These are phyloP conservation scores for Penicillium daleae DNA, from an alignment of 495 filamentous ascomycete genomes.

Conservation along the genomic window DNA sequence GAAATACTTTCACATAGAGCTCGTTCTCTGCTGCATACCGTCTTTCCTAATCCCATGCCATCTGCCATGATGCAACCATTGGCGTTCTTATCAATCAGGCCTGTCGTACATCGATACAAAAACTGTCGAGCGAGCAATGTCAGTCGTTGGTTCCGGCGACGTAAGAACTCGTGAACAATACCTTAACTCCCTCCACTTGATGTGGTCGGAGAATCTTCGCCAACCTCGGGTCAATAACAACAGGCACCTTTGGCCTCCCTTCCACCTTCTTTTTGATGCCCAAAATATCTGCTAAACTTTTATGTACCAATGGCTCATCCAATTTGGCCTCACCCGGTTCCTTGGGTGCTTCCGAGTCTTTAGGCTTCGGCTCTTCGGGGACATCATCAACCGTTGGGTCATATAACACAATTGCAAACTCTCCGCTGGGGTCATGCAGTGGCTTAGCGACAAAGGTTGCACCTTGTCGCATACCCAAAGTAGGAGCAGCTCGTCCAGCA, in stretches of 20 bases:
- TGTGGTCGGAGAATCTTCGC: conserved; percentile 93
- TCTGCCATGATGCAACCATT: conserved; percentile 99
- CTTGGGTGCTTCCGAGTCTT: conserved; percentile 54
- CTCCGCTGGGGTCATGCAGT: conserved; percentile 91
- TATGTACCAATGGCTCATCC: conserved; percentile 84
- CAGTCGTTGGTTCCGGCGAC: not conserved
- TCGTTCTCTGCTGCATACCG: conserved; percentile 50
- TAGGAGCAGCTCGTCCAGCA: conserved; percentile 76
- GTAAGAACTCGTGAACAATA: conserved; percentile 22
- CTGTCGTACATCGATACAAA: conserved; percentile 90
- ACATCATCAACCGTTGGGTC: conserved; percentile 94
- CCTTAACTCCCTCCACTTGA: conserved; percentile 97
- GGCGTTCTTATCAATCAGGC: conserved; percentile 89
- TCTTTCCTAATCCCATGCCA: conserved; percentile 98
- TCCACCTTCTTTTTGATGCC: conserved; percentile 90
- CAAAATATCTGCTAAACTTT: conserved; percentile 93
- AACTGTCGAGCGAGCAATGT: conserved; percentile 54
- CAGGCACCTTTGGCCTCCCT: conserved; percentile 82
- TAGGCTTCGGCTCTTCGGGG: conserved; percentile 56
- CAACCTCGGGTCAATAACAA: conserved; percentile 92
- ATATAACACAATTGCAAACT: conserved; percentile 95
- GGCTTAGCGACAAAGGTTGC: conserved; percentile 86
- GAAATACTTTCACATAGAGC: not conserved
- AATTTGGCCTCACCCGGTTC: conserved; percentile 60
- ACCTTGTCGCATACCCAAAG: conserved; percentile 82